A percentile compares a stretch with the other conserved stretches of the same genome.
Evolutionary conservation across 306 rosid species (phyloP).

Genomic region (Quillaja saponaria): DNA sequence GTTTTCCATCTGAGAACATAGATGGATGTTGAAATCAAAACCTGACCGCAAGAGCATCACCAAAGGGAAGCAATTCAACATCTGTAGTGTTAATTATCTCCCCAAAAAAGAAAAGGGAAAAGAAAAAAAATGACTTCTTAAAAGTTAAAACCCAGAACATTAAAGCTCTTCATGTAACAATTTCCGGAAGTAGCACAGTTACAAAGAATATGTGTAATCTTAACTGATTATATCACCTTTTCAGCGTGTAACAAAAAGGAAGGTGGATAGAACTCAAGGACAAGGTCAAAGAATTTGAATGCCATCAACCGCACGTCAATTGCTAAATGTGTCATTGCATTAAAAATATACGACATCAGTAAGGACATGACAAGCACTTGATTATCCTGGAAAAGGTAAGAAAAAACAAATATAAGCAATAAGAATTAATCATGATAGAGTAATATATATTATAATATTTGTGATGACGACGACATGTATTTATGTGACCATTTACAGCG

Average conservation of each 20-base stretch:
- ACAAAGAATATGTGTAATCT: conserved; percentile 19
- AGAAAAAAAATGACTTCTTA: not conserved
- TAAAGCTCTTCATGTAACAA: conserved; percentile 17
- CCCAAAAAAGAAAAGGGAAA: not conserved
- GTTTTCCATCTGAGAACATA: not conserved
- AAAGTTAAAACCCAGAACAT: conserved; percentile 7
- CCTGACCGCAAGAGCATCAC: conserved; percentile 9
- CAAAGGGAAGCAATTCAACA: not conserved
- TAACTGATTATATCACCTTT: conserved; percentile 54
- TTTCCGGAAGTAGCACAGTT: conserved; percentile 19
- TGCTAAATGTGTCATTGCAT: conserved; percentile 81
- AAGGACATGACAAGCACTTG: conserved; percentile 65
- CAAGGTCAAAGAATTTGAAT: conserved; percentile 74
- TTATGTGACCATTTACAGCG: no score
- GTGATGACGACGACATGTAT: no score
- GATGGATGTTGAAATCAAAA: conserved; percentile 15
- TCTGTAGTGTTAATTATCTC: not conserved
- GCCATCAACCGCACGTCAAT: conserved; percentile 80
- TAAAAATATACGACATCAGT: conserved; percentile 74
- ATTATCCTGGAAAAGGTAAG: conserved; percentile 57
- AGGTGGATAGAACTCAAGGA: conserved; percentile 65
- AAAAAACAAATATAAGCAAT: conserved; percentile 24
- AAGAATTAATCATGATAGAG: conserved; percentile 16
- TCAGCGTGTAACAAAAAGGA: conserved; percentile 67
- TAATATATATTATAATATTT: conserved; percentile 8